These are phyloP conservation scores for Cladophialophora bantiana DNA, from an alignment of 2,329 filamentous ascomycete genomes.

Conservation along the genomic window DNA sequence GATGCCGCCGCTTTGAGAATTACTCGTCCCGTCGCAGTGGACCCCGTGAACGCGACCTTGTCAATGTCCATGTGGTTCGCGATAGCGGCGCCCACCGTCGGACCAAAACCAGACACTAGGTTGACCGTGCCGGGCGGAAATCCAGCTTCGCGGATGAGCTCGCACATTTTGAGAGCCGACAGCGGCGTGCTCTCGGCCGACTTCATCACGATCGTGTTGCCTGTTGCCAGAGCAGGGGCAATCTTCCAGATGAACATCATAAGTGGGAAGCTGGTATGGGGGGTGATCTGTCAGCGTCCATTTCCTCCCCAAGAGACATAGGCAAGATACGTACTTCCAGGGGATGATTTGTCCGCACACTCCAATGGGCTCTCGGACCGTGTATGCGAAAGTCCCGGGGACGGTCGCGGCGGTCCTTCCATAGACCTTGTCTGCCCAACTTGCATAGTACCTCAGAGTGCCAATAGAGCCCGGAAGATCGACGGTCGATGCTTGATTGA, in stretches of 20 bases:
- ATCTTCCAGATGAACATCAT: constrained; percentile 56
- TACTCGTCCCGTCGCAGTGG: constrained; percentile 42
- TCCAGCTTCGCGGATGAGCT: constrained; percentile 58
- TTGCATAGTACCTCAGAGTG: constrained; percentile 79
- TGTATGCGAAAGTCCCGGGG: constrained; percentile 83
- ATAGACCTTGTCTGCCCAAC: constrained; percentile 79
- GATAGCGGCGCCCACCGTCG: constrained; percentile 57
- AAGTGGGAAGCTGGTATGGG: constrained; percentile 15
- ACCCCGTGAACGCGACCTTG: constrained; percentile 49
- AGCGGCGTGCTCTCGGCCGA: constrained; percentile 67
- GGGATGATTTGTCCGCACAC: constrained; percentile 81
- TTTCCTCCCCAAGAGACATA: no score
- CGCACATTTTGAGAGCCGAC: constrained; percentile 55
- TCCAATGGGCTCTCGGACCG: constrained; percentile 76
- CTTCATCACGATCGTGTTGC: constrained; percentile 73
- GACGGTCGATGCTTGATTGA: constrained; percentile 66
- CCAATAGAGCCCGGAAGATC: constrained; percentile 73
- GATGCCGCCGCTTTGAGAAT: constrained; percentile 43
- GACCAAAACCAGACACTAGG: constrained; percentile 67
- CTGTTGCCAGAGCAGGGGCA: constrained; percentile 68
- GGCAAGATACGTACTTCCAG: constrained; percentile 75
- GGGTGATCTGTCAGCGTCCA: neutral
- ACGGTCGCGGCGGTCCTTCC: constrained; percentile 69
- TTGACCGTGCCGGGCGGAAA: constrained; percentile 65
- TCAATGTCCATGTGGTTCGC: constrained; percentile 44